These are phyloP conservation scores for Diaporthe longicolla DNA, from an alignment of 2,329 filamentous ascomycete species.

Conservation along the genomic window DNA sequence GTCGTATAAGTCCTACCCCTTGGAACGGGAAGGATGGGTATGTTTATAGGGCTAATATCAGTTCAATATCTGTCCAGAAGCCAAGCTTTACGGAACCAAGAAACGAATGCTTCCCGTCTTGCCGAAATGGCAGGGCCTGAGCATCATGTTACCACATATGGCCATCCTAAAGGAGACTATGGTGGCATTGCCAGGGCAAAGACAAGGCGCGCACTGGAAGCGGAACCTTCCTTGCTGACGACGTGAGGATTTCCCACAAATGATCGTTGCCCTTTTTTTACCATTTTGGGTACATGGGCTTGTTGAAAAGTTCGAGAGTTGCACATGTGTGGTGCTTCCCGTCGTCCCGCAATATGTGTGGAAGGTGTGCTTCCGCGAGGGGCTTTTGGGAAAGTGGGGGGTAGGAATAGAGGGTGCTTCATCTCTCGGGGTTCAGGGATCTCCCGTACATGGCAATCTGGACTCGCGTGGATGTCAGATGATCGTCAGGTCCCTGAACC, in stretches of 20 bases:
- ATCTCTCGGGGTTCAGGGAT: conserved; percentile 12
- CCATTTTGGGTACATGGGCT: conserved; percentile 8
- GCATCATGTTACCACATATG: not conserved
- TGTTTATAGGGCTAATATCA: conserved; percentile 30
- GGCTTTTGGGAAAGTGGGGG: conserved; percentile 36
- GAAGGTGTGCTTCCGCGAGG: conserved; percentile 36
- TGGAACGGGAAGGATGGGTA: not conserved
- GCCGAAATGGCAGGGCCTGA: conserved; percentile 1
- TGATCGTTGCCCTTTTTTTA: conserved; percentile 14
- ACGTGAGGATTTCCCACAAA: conserved; percentile 41
- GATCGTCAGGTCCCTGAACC: conserved; percentile 25
- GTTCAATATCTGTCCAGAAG: not conserved
- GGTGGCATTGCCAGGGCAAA: conserved; percentile 13
- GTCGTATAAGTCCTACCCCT: too few species aligned
- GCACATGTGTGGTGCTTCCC: conserved; percentile 23
- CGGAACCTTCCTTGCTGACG: conserved; percentile 1
- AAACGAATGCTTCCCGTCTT: conserved; percentile 3
- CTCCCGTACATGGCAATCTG: conserved; percentile 11
- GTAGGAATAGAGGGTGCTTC: not conserved
- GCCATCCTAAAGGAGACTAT: conserved; percentile 14
- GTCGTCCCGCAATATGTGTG: conserved; percentile 35
- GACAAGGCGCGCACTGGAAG: not conserved
- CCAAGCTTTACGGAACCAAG: conserved; percentile 19
- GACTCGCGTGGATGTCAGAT: not conserved
- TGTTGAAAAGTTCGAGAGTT: not conserved